These are phyloP conservation scores for Aristolochia californica DNA, from an alignment of 164 flowering plant genomes.

Conservation along the genomic window DNA sequence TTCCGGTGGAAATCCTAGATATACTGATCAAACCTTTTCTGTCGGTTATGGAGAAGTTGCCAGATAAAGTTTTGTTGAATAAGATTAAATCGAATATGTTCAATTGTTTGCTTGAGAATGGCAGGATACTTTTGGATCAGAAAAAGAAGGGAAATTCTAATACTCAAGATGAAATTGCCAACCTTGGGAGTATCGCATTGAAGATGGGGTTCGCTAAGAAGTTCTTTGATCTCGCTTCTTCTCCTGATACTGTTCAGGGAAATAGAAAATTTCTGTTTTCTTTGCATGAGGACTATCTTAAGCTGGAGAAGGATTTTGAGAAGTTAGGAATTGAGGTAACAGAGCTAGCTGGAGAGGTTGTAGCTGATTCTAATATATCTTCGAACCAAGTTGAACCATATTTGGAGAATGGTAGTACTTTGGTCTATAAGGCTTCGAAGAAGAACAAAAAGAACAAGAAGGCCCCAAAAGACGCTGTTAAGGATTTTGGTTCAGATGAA, in stretches of 20 bases:
- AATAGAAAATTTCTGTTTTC: conserved; percentile 58
- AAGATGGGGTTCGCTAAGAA: conserved; percentile 26
- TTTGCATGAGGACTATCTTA: conserved; percentile 50
- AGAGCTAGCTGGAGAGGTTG: conserved; percentile 6
- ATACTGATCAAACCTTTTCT: conserved; percentile 40
- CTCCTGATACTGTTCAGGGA: conserved; percentile 49
- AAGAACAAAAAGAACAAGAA: background rate
- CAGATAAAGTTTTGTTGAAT: conserved; percentile 46
- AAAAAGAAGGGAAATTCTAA: conserved; percentile 22
- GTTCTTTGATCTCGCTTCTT: conserved; percentile 55
- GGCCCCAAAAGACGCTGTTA: background rate
- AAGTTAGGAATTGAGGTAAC: conserved; percentile 32
- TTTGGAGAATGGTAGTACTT: too few relatives aligned
- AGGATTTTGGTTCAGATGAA: background rate
- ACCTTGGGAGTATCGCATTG: conserved; percentile 37
- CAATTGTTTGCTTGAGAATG: conserved; percentile 35
- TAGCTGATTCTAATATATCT: too few relatives aligned
- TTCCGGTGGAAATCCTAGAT: conserved; percentile 23
- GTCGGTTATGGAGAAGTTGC: conserved; percentile 21
- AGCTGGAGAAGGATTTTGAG: conserved; percentile 64
- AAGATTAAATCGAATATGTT: conserved; percentile 47
- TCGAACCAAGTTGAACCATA: too few relatives aligned
- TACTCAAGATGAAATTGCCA: conserved; percentile 19
- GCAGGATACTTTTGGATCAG: conserved; percentile 31
- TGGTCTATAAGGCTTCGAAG: background rate